phyloP scores from a whole-genome alignment of 306 rosid species.

The Cucurbita moschata region DNA sequence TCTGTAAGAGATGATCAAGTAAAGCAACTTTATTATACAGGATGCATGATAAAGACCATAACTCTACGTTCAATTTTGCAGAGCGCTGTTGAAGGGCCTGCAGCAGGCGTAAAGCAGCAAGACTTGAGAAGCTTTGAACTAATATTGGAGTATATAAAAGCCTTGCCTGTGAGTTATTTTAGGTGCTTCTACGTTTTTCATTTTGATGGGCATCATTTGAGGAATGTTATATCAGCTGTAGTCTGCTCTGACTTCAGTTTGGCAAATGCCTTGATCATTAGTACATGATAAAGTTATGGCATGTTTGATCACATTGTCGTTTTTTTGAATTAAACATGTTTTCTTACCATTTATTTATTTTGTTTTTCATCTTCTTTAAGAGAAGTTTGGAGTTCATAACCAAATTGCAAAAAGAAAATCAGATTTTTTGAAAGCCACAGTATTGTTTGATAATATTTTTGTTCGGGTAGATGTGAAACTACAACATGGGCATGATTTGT shows the following conservation, averaged over 20 bases:
- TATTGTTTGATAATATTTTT: background rate
- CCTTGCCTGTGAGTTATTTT: slow-evolving; percentile 62
- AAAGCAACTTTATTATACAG: background rate
- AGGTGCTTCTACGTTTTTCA: slow-evolving; percentile 3
- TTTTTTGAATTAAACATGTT: background rate
- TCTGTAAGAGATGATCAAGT: background rate
- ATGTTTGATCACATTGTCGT: background rate
- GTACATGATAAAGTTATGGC: background rate
- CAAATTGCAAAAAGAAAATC: background rate
- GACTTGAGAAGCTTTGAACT: slow-evolving; percentile 89
- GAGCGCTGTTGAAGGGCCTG: slow-evolving; percentile 50
- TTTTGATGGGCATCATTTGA: background rate
- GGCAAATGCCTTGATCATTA: background rate
- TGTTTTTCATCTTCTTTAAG: background rate
- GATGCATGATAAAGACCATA: background rate
- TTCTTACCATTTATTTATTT: background rate
- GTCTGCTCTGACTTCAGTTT: background rate
- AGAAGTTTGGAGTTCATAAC: background rate
- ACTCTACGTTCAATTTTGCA: slow-evolving; percentile 28
- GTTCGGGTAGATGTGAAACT: background rate
- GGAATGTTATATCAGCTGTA: background rate
- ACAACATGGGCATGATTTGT: no score
- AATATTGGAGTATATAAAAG: slow-evolving; percentile 81
- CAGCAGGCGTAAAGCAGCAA: slow-evolving; percentile 34
- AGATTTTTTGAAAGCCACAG: background rate